phyloP scores from a whole-genome alignment of 2,329 filamentous ascomycete species.

The Calonectria pseudoreteaudii region DNA sequence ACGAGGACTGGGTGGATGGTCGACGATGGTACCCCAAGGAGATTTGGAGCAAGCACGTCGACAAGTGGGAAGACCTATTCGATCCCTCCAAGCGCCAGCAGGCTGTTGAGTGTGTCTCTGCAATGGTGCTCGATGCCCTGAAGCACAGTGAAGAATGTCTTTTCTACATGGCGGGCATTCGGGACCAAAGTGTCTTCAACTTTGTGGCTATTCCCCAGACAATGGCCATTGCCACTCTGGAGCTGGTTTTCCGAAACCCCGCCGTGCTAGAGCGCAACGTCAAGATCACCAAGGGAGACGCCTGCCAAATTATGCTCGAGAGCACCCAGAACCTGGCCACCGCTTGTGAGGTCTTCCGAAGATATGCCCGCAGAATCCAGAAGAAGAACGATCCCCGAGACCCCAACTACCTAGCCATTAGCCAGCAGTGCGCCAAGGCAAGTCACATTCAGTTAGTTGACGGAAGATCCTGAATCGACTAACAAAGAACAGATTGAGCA shows the following conservation, averaged over 20 bases:
- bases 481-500: slow-evolving; percentile 78
- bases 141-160: slow-evolving; percentile 91
- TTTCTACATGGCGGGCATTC: slow-evolving; percentile 96
- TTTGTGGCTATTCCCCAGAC: slow-evolving; percentile 96
- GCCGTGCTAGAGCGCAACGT: slow-evolving; percentile 86
- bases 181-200: slow-evolving; percentile 98
- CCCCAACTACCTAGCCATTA: slow-evolving; percentile 92
- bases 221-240: slow-evolving; percentile 97
- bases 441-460: background rate
- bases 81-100: slow-evolving; percentile 80
- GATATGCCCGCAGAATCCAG: slow-evolving; percentile 83
- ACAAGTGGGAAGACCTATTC: slow-evolving; percentile 90
- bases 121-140: slow-evolving; percentile 93
- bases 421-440: slow-evolving; percentile 88
- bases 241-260: slow-evolving; percentile 92
- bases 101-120: slow-evolving; percentile 87
- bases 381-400: slow-evolving; percentile 95
- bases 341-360: slow-evolving; percentile 85
- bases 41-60: slow-evolving; percentile 96
- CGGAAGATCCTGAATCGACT: slow-evolving; percentile 20
- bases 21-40: slow-evolving; percentile 95
- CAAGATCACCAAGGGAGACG: slow-evolving; percentile 96
- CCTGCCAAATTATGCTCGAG: slow-evolving; percentile 90
- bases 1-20: slow-evolving; percentile 88
- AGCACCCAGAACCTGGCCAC: slow-evolving; percentile 90